Evolutionary conservation across 495 filamentous ascomycete species (phyloP), one percentile per base, ranked within the genome.

Genomic region (Tuber magnatum): DNA sequence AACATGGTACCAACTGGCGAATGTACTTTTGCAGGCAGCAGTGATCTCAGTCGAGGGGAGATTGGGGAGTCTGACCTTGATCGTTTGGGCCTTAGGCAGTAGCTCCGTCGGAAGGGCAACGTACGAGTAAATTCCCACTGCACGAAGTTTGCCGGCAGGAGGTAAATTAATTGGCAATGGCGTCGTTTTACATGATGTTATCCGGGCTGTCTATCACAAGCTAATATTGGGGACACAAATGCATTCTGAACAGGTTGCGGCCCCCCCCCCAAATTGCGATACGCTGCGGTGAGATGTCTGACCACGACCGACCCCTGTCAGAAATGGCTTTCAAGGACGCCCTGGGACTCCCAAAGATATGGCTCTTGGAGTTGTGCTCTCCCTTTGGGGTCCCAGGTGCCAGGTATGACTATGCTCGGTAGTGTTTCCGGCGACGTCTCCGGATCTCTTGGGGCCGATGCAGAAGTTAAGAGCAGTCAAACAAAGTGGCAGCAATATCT

Each of bases 81-180:
- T 18, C 56, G 35, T 32, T 61, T 32, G 56, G 56, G 56, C 28
- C 32, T 12, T 14, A 20, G 14, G 28, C 56, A 65, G 56, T 65
- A 65, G 32, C 56, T 65, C 56, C 28, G 28, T 35, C 28, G 56
- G 56, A 65, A 65, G 56, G 12, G 56, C 16, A 65, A 65, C 56
- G 28, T 65, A 65, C 56, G 56, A 35, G 28, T 7, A 35, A 65
- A 35, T 65, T 35, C 56, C 28, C 35, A 35, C 28, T 20, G 56
- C 56, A 65, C 28, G 56, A 65, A 35, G 56, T 65, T 32, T 65
- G 56, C 56, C 56, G 56, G 14, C 56, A 65, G 56, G 56, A 28
- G 56, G 32, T 65, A 65, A 35, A 65, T 65, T 65, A 32, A 65
- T 65, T 65, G 56, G 28, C 56, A 65, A 65, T 65, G 56, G 56